A percentile compares a stretch with the other conserved stretches of the same genome.
Evolutionary conservation across 1,284 basidiomycete genomes (phyloP).

Genomic region (Apiotrichum brassicae): DNA sequence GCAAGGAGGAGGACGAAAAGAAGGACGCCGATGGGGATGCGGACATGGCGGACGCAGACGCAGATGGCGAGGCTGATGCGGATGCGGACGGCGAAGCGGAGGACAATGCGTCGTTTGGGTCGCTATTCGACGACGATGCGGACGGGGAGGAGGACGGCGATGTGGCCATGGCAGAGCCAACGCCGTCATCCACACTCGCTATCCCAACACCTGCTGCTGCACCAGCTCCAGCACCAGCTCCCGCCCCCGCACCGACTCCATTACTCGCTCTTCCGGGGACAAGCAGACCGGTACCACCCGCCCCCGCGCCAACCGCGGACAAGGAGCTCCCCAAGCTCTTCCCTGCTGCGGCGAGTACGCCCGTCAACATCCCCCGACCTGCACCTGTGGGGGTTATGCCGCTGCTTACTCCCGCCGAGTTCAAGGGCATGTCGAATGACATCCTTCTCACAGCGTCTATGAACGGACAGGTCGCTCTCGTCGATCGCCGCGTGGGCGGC

Average conservation of each 20-base stretch:
- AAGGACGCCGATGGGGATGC: slow-evolving; percentile 6
- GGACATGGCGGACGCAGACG: slow-evolving; percentile 12
- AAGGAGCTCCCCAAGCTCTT: no score
- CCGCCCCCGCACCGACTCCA: no score
- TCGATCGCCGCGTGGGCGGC: slow-evolving; percentile 59
- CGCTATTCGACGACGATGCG: slow-evolving; percentile 22
- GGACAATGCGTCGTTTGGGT: neutral
- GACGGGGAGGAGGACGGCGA: slow-evolving; percentile 29
- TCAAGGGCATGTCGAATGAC: slow-evolving; percentile 68
- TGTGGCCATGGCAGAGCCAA: slow-evolving; percentile 5
- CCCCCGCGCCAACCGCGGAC: neutral
- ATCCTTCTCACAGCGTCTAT: slow-evolving; percentile 82
- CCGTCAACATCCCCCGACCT: neutral
- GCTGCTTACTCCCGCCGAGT: slow-evolving; percentile 55
- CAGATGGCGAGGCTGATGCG: slow-evolving; percentile 12
- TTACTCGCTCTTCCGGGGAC: slow-evolving; percentile 11
- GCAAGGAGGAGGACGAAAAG: slow-evolving; percentile 4
- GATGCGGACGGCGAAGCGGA: slow-evolving; percentile 10
- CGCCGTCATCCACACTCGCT: slow-evolving; percentile 6
- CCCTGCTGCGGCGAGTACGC: no score
- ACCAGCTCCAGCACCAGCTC: slow-evolving; percentile 16
- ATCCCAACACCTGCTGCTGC: slow-evolving; percentile 6
- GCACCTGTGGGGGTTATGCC: slow-evolving; percentile 24
- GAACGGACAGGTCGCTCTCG: slow-evolving; percentile 86
- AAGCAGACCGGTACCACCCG: neutral